phyloP scores from a whole-genome alignment of 2,329 filamentous ascomycete genomes.

The Berkeleyomyces rouxiae region DNA sequence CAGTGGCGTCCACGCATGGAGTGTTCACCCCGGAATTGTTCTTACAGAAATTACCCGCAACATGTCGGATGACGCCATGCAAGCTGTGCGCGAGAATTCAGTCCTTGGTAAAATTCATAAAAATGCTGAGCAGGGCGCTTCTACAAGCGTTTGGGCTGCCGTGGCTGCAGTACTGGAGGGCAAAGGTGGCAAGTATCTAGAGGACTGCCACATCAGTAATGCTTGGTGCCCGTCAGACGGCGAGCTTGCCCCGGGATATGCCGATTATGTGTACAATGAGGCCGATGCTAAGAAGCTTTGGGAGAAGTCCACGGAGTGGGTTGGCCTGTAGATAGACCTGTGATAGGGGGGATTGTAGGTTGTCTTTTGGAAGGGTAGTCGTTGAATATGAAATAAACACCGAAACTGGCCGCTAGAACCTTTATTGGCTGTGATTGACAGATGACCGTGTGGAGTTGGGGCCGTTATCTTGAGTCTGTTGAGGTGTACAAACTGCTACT shows the following conservation, averaged over 20 bases:
- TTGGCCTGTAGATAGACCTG: not conserved
- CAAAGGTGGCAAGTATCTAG: not conserved
- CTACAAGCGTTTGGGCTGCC: not conserved
- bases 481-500: too few relatives aligned
- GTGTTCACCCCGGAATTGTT: conserved; percentile 16
- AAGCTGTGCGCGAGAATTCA: not conserved
- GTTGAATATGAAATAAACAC: too few relatives aligned
- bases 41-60: conserved; percentile 12
- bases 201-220: not conserved
- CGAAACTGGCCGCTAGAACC: too few relatives aligned
- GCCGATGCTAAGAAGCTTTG: conserved; percentile 15
- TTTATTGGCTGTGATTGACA: too few relatives aligned
- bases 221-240: not conserved
- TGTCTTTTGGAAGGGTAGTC: too few relatives aligned
- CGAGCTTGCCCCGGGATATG: not conserved
- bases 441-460: too few relatives aligned
- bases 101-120: not conserved
- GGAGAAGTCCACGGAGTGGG: conserved; percentile 13
- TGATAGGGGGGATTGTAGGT: too few relatives aligned
- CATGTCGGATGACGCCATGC: not conserved
- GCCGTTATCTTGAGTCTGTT: too few relatives aligned
- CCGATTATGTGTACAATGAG: not conserved
- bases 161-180: not conserved
- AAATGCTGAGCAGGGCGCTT: not conserved
- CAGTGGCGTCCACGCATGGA: conserved; percentile 4